Conservation (phyloP, 805 yeast genomes). For the Candida pseudoglaebosa region DNA sequence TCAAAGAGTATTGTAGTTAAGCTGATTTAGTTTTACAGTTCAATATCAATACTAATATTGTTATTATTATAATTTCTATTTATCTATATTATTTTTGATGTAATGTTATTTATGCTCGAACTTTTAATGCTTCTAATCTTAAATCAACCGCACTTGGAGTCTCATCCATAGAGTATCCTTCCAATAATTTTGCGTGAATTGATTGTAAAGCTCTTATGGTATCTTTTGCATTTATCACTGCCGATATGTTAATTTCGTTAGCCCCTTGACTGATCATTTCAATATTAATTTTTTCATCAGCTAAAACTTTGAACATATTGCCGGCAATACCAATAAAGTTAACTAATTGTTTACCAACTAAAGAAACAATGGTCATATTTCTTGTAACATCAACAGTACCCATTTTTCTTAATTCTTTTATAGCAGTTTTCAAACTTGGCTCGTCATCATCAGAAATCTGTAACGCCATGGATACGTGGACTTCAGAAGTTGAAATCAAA, state of each 20-base stretch:
- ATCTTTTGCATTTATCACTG: slow-evolving; percentile 83
- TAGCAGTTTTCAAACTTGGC: slow-evolving; percentile 61
- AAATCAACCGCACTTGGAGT: slow-evolving; percentile 26
- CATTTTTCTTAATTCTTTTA: slow-evolving; percentile 70
- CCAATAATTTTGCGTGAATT: slow-evolving; percentile 74
- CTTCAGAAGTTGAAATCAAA: slow-evolving; percentile 94
- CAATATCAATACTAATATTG: background rate
- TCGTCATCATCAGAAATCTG: slow-evolving; percentile 70
- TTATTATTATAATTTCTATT: background rate
- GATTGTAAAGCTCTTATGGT: slow-evolving; percentile 82
- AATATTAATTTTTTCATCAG: slow-evolving; percentile 86
- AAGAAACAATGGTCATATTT: slow-evolving; percentile 84
- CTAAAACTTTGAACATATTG: slow-evolving; percentile 89
- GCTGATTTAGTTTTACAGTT: too few relatives aligned
- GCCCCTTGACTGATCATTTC: slow-evolving; percentile 99
- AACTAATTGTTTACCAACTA: slow-evolving; percentile 97
- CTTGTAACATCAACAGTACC: slow-evolving; percentile 89
- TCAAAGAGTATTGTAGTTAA: too few relatives aligned
- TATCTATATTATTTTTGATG: slow-evolving; percentile 4
- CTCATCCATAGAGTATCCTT: slow-evolving; percentile 29
- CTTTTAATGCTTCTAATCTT: slow-evolving; percentile 27
- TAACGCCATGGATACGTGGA: slow-evolving; percentile 96
- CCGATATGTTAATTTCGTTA: slow-evolving; percentile 93
- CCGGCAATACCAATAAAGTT: slow-evolving; percentile 97
- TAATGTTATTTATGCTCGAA: slow-evolving; percentile 5